A percentile compares a stretch with the other conserved stretches of the same genome.
Evolutionary conservation across 208 protist species (phyloP).

Genomic region (Porcisia hertigi): DNA sequence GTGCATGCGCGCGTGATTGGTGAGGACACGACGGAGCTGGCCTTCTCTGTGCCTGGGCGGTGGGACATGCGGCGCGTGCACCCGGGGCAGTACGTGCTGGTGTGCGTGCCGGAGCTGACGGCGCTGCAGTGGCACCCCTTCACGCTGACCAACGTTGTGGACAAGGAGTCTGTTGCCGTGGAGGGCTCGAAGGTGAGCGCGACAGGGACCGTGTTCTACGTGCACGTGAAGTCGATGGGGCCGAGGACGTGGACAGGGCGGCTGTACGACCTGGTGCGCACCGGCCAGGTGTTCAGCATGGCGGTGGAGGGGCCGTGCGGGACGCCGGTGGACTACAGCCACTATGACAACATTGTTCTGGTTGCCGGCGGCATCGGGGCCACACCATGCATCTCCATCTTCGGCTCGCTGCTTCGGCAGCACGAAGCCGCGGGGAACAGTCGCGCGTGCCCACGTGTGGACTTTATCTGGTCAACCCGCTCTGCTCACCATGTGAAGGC

Average conservation of each 20-base stretch:
- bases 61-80: too few species aligned
- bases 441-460: constrained; percentile 4
- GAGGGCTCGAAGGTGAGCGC: neutral
- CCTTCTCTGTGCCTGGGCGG: too few species aligned
- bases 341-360: constrained; percentile 41
- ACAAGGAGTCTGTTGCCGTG: constrained; percentile 9
- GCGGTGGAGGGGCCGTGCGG: constrained; percentile 55
- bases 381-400: constrained; percentile 47
- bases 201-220: constrained; percentile 23
- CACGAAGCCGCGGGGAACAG: neutral
- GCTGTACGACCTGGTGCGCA: constrained; percentile 31
- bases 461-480: constrained; percentile 5
- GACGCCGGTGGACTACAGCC: constrained; percentile 32
- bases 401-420: constrained; percentile 19
- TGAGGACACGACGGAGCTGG: too few species aligned
- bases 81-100: constrained; percentile 50
- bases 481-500: constrained; percentile 9
- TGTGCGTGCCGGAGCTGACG: constrained; percentile 60
- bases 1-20: too few species aligned
- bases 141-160: constrained; percentile 38
- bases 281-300: constrained; percentile 30
- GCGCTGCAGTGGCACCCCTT: constrained; percentile 75
- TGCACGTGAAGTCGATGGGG: constrained; percentile 64
- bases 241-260: constrained; percentile 46
- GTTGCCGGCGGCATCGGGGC: constrained; percentile 55